A percentile compares a stretch with the other conserved stretches of the same genome.
Conservation (phyloP, 768 basidiomycete species). For the Auricularia sp. region DNA sequence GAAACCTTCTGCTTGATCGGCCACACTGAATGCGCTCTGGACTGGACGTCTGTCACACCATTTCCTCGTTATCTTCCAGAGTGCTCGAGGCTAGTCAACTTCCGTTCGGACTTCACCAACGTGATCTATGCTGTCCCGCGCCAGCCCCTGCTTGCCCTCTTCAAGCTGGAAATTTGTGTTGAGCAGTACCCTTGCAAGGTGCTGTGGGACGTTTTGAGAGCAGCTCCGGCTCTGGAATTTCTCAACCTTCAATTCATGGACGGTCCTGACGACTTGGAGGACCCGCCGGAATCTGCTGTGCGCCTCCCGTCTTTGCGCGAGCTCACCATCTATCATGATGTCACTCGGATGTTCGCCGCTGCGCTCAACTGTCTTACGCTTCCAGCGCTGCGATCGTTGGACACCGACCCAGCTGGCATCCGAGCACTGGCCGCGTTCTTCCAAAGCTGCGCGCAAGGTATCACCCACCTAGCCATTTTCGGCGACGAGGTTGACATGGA, state of each 20-base stretch:
- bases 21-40: no score
- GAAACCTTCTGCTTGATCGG: neutral
- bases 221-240: neutral
- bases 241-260: neutral
- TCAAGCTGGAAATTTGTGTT: neutral
- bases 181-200: neutral
- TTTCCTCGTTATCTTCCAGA: no score
- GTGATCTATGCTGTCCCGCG: no score
- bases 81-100: no score
- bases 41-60: no score
- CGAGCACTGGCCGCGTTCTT: neutral
- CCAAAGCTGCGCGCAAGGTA: neutral
- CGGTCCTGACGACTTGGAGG: neutral
- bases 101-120: no score
- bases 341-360: neutral
- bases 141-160: neutral
- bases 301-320: neutral
- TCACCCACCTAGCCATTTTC: neutral
- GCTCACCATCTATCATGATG: neutral
- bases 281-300: neutral
- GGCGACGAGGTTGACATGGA: neutral
- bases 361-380: neutral
- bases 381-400: neutral
- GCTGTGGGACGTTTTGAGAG: neutral
- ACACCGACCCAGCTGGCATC: neutral